Conservation (phyloP, 2,329 filamentous ascomycete species). For the Mycosphaerelloides madeirae region DNA sequence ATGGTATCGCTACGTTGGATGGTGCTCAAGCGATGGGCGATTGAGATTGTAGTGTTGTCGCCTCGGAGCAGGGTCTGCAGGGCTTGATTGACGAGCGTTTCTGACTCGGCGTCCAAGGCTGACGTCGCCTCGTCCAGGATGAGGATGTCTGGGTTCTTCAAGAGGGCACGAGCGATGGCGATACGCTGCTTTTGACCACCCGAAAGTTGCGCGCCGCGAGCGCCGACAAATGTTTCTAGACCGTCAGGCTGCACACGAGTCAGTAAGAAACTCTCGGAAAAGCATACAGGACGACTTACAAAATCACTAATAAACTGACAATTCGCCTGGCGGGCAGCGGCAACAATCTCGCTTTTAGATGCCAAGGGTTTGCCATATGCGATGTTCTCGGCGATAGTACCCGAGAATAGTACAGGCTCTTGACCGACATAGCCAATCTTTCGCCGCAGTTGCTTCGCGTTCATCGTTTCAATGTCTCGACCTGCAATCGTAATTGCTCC, state of each 20-base stretch:
- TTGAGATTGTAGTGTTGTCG: slow-evolving; percentile 94
- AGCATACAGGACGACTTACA: slow-evolving; percentile 41
- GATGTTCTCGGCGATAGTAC: slow-evolving; percentile 82
- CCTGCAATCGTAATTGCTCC: slow-evolving; percentile 81
- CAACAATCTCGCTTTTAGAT: slow-evolving; percentile 72
- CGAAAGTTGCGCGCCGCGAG: slow-evolving; percentile 86
- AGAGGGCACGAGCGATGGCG: slow-evolving; percentile 86
- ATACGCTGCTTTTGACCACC: slow-evolving; percentile 98
- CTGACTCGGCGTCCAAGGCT: slow-evolving; percentile 90
- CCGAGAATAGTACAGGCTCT: slow-evolving; percentile 88
- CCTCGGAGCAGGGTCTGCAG: slow-evolving; percentile 74
- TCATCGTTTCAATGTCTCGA: slow-evolving; percentile 76
- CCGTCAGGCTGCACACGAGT: slow-evolving; percentile 64
- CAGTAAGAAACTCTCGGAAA: slow-evolving; percentile 14
- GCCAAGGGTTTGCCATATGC: slow-evolving; percentile 82
- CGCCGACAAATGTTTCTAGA: slow-evolving; percentile 87
- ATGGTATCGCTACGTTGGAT: slow-evolving; percentile 95
- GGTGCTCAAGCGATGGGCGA: slow-evolving; percentile 90
- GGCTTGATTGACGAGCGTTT: slow-evolving; percentile 92
- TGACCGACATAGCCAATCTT: slow-evolving; percentile 94
- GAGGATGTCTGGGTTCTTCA: slow-evolving; percentile 94
- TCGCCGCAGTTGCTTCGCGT: slow-evolving; percentile 84
- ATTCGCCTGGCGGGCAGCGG: slow-evolving; percentile 85
- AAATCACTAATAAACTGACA: slow-evolving; percentile 97
- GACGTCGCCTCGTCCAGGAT: slow-evolving; percentile 95